Base-by-base conservation (phyloP, 2,329 filamentous ascomycete genomes). In the Pleomassaria siparia region DNA sequence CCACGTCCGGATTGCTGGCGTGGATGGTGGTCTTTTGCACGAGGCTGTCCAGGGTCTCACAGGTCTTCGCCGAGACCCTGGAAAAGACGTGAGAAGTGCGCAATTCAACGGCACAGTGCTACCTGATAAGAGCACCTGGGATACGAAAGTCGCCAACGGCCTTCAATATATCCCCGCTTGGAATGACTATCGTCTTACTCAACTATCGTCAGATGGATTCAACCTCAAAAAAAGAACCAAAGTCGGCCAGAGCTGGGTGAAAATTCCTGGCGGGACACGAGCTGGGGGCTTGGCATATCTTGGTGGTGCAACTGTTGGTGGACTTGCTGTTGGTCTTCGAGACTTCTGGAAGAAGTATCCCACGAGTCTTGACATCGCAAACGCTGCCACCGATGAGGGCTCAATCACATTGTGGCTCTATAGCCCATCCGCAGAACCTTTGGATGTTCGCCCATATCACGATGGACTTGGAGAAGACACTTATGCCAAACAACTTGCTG, bases 281-380 rank as follows among this genome's bases (percentile, higher is more conserved):
- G 74, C 82, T 1, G 77, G 75, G 0, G 82, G 83, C 0, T 66
- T 84, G 0, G 80, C 76, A 0, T 86, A 85, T 51, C 74, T 85
- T 0, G 83, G 83, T 2, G 77, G 78, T 9, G 78, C 81, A 4
- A 77, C 73, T 0, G 65, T 69, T 2, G 83, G 83, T n/a, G 83
- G 83, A 11, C 70, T 86, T 1, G 82, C 79, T 1, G 62, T 85
- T 4, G 81, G 80, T 0, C 72, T 83, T 39, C 76, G 78, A 2
- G 76, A 85, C 55, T 85, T 85, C 60, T 85, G 83, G 83, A 80
- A 85, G 69, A 74, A 79, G 13, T 84, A 82, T 52, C 83, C 83
- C 0, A 81, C 80, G 0, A 75, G 78, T 3, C 64, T 85, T 4
- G 82, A 85, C 37, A 74, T 85, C 10, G 66, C 73, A 0, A 74